Conservation (phyloP, 768 basidiomycete genomes). For the Sarcomyxa edulis region DNA sequence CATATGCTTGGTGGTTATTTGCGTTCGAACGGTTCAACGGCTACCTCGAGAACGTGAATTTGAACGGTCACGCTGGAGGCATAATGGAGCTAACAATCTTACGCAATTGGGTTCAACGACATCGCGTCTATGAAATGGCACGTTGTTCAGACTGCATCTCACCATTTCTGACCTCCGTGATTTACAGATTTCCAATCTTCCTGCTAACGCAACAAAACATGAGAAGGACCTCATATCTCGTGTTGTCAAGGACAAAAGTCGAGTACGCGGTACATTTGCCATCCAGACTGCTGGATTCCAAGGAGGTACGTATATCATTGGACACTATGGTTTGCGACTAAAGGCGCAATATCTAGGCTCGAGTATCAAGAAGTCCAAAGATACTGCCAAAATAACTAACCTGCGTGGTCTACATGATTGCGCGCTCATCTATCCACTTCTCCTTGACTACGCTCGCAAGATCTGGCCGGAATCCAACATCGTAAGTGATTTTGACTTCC, state of each 20-base stretch:
- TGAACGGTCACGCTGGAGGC: slow-evolving; percentile 24
- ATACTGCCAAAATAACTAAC: neutral
- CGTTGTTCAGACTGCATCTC: too few species aligned
- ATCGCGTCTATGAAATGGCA: slow-evolving; percentile 22
- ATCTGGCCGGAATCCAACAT: slow-evolving; percentile 10
- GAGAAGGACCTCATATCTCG: slow-evolving; percentile 8
- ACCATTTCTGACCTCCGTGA: slow-evolving; percentile 20
- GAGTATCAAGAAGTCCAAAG: too few species aligned
- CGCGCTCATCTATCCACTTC: slow-evolving; percentile 5
- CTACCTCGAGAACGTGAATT: slow-evolving; percentile 23
- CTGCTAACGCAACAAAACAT: slow-evolving; percentile 7
- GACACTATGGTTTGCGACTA: slow-evolving; percentile 1
- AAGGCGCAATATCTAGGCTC: too few species aligned
- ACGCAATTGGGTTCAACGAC: too few species aligned
- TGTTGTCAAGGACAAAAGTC: slow-evolving; percentile 11
- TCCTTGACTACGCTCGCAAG: slow-evolving; percentile 4
- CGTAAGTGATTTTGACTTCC: slow-evolving; percentile 2
- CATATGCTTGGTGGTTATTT: slow-evolving; percentile 30
- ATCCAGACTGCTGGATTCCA: slow-evolving; percentile 15
- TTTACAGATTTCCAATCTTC: slow-evolving; percentile 15
- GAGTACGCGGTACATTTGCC: slow-evolving; percentile 15
- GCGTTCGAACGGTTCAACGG: slow-evolving; percentile 29
- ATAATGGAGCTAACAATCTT: slow-evolving; percentile 24
- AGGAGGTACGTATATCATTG: slow-evolving; percentile 9
- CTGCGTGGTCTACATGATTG: neutral